A percentile compares a stretch with the other conserved stretches of the same genome.
Conservation (phyloP, 2,329 filamentous ascomycete genomes). For the Remersonia thermophila region DNA sequence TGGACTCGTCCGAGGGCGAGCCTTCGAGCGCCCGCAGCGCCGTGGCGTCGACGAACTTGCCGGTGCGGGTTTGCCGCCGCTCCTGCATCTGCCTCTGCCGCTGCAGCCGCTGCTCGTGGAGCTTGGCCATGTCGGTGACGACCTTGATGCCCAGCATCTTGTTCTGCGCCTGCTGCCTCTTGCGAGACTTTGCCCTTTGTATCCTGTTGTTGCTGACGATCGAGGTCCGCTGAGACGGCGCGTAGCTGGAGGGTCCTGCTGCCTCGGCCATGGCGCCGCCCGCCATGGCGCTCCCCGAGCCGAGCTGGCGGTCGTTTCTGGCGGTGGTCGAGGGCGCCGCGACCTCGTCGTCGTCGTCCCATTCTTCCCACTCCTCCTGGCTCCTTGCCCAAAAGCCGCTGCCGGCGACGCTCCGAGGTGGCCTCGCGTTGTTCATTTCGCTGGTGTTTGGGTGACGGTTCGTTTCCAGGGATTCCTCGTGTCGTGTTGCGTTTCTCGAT, state of each 20-base stretch:
- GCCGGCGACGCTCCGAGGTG: constrained; percentile 12
- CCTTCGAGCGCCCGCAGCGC: constrained; percentile 49
- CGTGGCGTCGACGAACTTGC: constrained; percentile 46
- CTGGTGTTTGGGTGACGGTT: too few species aligned
- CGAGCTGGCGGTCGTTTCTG: too few species aligned
- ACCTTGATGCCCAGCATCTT: constrained; percentile 52
- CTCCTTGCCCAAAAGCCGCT: constrained; percentile 12
- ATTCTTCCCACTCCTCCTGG: constrained; percentile 40
- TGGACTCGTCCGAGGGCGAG: constrained; percentile 37
- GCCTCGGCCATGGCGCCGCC: background rate
- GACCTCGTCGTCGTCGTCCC: constrained; percentile 38
- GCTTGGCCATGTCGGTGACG: constrained; percentile 54
- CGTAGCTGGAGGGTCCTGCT: constrained; percentile 2
- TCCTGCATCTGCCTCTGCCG: constrained; percentile 20
- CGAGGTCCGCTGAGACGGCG: constrained; percentile 9
- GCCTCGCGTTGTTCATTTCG: constrained; percentile 3
- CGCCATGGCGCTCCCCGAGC: background rate
- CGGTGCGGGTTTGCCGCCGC: constrained; percentile 19
- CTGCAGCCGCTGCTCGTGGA: constrained; percentile 32
- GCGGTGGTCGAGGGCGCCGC: constrained; percentile 29
- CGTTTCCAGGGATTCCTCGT: too few species aligned
- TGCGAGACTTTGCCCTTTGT: constrained; percentile 42
- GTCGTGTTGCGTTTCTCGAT: too few species aligned
- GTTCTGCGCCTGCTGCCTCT: constrained; percentile 49
- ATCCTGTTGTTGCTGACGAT: constrained; percentile 27